Conservation (phyloP, 257 asterid species). For the Solanum corneliomulleri region DNA sequence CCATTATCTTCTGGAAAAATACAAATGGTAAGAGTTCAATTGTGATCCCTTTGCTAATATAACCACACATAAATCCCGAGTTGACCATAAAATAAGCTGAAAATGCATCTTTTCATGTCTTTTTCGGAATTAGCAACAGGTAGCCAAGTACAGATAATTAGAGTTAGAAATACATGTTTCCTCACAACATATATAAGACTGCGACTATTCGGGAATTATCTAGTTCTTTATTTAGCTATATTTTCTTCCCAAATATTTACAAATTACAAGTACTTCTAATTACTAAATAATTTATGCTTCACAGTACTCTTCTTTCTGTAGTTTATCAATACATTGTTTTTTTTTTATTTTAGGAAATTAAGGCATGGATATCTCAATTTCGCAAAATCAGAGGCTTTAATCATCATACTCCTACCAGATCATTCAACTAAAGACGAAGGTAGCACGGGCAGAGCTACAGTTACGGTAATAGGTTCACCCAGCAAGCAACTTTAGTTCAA, state of each 20-base stretch:
- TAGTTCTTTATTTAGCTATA: not conserved
- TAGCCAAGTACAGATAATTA: not conserved
- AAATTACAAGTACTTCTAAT: not conserved
- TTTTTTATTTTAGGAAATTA: not conserved
- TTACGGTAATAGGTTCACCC: not conserved
- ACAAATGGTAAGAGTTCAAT: not conserved
- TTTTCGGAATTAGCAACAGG: not conserved
- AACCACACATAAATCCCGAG: not conserved
- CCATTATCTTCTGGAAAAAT: not conserved
- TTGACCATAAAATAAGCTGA: not conserved
- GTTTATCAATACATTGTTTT: not conserved
- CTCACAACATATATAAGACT: not conserved
- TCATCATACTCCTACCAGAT: not conserved
- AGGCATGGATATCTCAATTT: not conserved
- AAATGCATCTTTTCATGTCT: not conserved
- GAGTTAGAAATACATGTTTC: not conserved
- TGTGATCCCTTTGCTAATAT: not conserved
- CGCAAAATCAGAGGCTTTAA: not conserved
- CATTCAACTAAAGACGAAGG: not conserved
- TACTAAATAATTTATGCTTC: not conserved
- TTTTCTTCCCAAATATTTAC: not conserved
- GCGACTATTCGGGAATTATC: not conserved
- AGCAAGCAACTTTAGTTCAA: not conserved
- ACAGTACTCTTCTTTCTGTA: not conserved
- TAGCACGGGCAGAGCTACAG: not conserved